phyloP scores from a whole-genome alignment of 345 rosid species.

The Melaleuca quinquenervia region DNA sequence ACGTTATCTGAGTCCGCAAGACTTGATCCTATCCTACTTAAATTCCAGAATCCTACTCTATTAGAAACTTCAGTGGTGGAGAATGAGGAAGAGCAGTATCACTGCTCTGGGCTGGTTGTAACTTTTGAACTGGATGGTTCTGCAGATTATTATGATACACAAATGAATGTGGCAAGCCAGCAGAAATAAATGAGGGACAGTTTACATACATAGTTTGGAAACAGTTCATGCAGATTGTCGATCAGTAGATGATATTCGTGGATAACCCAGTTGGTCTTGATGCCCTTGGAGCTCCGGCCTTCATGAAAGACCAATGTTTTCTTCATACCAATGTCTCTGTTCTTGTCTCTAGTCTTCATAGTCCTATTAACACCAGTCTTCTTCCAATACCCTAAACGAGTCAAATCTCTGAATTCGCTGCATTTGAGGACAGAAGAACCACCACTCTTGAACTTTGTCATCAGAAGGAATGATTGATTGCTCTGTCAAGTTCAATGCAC shows the following conservation, averaged over 20 bases:
- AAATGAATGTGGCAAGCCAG: not conserved
- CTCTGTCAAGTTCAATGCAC: not conserved
- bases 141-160: not conserved
- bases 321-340: not conserved
- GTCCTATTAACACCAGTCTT: not conserved
- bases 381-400: constrained; percentile 1
- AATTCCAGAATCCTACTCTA: not conserved
- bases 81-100: not conserved
- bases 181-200: not conserved
- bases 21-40: not conserved
- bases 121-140: not conserved
- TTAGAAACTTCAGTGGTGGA: not conserved
- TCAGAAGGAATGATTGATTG: not conserved
- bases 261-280: not conserved
- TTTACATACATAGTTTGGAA: not conserved
- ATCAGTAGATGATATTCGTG: not conserved
- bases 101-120: not conserved
- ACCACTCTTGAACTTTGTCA: not conserved
- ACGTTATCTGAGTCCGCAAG: not conserved
- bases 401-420: not conserved
- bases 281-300: not conserved
- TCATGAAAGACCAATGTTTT: not conserved
- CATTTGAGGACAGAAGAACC: constrained; percentile 3
- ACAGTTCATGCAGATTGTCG: not conserved
- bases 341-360: not conserved